These are phyloP conservation scores for Eucalyptus marginata DNA, from an alignment of 345 rosid species.

Conservation along the genomic window DNA sequence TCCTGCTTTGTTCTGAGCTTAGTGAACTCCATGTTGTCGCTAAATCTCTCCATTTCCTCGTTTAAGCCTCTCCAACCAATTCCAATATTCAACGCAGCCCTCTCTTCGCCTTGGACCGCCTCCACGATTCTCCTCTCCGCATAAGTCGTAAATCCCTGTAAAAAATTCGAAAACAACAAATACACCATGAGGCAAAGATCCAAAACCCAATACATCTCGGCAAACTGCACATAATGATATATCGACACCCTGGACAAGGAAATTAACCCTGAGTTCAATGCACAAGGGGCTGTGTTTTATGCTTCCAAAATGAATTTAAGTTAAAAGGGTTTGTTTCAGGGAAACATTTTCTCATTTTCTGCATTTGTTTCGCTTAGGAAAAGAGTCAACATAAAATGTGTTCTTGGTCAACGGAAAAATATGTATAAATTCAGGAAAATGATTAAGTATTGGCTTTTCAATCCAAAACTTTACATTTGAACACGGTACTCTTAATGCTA, in stretches of 20 bases:
- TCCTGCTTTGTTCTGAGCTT: slow-evolving; percentile 74
- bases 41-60: slow-evolving; percentile 66
- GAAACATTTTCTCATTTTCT: too few relatives aligned
- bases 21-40: slow-evolving; percentile 76
- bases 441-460: too few relatives aligned
- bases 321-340: too few relatives aligned
- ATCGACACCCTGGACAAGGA: neutral
- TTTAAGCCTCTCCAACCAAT: slow-evolving; percentile 81
- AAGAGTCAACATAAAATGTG: too few relatives aligned
- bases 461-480: too few relatives aligned
- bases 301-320: neutral
- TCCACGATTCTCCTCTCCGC: slow-evolving; percentile 96
- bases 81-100: slow-evolving; percentile 61
- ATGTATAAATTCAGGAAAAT: too few relatives aligned
- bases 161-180: neutral
- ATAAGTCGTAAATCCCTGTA: slow-evolving; percentile 83
- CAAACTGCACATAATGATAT: neutral
- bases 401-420: too few relatives aligned
- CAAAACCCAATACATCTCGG: neutral
- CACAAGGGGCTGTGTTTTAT: neutral
- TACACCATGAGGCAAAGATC: neutral
- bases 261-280: neutral
- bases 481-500: too few relatives aligned
- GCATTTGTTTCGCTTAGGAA: too few relatives aligned
- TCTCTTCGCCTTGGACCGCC: slow-evolving; percentile 70